Conservation (phyloP, 2,329 filamentous ascomycete species). For the Cladophialophora psammophila region DNA sequence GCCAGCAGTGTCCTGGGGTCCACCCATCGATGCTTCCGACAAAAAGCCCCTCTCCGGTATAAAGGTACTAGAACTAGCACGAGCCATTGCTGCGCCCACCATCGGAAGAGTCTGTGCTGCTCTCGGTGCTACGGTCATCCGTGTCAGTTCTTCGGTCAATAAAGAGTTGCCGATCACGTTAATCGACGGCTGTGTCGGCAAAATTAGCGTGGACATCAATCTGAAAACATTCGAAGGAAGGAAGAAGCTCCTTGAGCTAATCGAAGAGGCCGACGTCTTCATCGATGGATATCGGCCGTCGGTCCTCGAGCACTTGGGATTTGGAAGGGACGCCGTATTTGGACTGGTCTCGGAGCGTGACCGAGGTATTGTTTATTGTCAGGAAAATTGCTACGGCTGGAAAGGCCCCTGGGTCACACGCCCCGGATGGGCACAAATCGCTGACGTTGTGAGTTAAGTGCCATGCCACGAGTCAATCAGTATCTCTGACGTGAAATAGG, state of each 20-base stretch:
- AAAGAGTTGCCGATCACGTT: conserved; percentile 76
- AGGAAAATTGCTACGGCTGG: conserved; percentile 75
- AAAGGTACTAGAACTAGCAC: conserved; percentile 76
- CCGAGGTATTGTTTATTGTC: conserved; percentile 71
- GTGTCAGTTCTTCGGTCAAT: conserved; percentile 72
- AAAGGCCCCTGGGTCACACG: conserved; percentile 68
- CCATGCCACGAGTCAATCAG: too few species aligned
- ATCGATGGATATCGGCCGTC: conserved; percentile 74
- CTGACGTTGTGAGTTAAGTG: conserved; percentile 61
- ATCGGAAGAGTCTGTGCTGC: conserved; percentile 75
- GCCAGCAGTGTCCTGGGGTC: not conserved
- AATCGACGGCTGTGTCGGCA: conserved; percentile 74
- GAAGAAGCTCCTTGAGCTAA: conserved; percentile 63
- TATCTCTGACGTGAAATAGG: too few species aligned
- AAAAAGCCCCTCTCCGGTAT: conserved; percentile 61
- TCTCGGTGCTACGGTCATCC: conserved; percentile 75
- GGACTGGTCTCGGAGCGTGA: conserved; percentile 62
- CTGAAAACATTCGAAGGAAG: conserved; percentile 64
- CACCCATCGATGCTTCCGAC: not conserved
- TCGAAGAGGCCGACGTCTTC: conserved; percentile 70
- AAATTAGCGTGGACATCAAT: conserved; percentile 69
- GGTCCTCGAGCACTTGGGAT: conserved; percentile 51
- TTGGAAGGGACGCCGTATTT: conserved; percentile 59
- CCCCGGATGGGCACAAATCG: conserved; percentile 76
- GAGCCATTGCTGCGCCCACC: conserved; percentile 76